Evolutionary conservation across 331 rosid genomes (phyloP).

Genomic region (Cydonia oblonga): DNA sequence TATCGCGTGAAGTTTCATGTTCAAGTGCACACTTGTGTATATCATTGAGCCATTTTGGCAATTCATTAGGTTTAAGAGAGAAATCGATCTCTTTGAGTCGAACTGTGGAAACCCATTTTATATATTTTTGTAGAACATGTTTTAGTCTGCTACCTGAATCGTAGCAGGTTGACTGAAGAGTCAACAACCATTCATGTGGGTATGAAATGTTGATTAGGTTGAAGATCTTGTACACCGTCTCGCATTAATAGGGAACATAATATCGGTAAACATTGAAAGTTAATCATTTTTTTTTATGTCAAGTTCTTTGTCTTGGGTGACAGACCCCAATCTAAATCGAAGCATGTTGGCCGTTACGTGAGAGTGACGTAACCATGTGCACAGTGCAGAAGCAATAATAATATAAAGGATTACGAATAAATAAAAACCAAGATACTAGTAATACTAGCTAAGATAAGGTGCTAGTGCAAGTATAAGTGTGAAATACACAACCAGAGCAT

Average conservation of each 20-base stretch:
- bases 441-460: no score
- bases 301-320: neutral
- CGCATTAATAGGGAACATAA: constrained; percentile 5
- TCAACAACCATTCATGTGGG: constrained; percentile 11
- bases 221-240: constrained; percentile 6
- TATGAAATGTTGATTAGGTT: constrained; percentile 17
- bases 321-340: no score
- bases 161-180: constrained; percentile 12
- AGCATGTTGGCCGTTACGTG: no score
- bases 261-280: constrained; percentile 1
- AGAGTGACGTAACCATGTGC: no score
- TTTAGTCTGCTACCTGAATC: no score
- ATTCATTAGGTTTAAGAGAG: constrained; percentile 12
- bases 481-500: no score
- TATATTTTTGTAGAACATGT: constrained; percentile 1
- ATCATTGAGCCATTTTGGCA: constrained; percentile 12
- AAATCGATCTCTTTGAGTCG: neutral
- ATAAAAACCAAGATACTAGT: no score
- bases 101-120: constrained; percentile 5
- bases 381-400: no score
- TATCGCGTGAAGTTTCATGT: neutral
- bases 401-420: no score
- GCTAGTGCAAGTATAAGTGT: no score
- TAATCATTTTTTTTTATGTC: constrained; percentile 5
- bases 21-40: constrained; percentile 9